These are phyloP conservation scores for Alnus glutinosa DNA, from an alignment of 306 rosid genomes.

Conservation along the genomic window DNA sequence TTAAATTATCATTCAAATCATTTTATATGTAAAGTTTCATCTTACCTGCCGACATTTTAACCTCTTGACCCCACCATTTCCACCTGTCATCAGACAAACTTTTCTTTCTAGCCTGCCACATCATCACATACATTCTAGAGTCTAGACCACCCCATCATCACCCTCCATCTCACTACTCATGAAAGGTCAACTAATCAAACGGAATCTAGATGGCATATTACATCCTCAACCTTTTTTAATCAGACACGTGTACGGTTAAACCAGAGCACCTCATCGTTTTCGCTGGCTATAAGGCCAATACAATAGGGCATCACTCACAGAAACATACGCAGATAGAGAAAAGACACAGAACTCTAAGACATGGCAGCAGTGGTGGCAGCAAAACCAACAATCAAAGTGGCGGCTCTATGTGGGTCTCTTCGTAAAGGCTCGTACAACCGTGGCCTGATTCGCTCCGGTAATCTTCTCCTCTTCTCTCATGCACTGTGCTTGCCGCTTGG, in stretches of 20 bases:
- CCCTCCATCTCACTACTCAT: no score
- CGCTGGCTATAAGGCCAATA: no score
- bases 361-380: conserved; percentile 32
- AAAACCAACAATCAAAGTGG: conserved; percentile 46
- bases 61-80: background rate
- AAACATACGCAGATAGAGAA: background rate
- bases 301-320: no score
- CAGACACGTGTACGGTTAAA: no score
- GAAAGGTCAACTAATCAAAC: no score
- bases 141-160: no score
- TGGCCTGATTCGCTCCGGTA: conserved; percentile 70
- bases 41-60: background rate
- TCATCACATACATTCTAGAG: background rate
- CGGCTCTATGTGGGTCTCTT: conserved; percentile 63
- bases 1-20: no score
- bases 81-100: background rate
- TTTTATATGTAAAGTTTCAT: background rate
- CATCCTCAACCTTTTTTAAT: no score
- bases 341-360: background rate
- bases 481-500: background rate
- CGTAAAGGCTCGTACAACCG: conserved; percentile 57
- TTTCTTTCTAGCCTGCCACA: background rate
- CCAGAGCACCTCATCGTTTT: no score
- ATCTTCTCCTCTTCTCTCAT: no score
- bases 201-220: no score